These are phyloP conservation scores for Fusarium proliferatum DNA, from an alignment of 2,329 filamentous ascomycete species.

Conservation along the genomic window DNA sequence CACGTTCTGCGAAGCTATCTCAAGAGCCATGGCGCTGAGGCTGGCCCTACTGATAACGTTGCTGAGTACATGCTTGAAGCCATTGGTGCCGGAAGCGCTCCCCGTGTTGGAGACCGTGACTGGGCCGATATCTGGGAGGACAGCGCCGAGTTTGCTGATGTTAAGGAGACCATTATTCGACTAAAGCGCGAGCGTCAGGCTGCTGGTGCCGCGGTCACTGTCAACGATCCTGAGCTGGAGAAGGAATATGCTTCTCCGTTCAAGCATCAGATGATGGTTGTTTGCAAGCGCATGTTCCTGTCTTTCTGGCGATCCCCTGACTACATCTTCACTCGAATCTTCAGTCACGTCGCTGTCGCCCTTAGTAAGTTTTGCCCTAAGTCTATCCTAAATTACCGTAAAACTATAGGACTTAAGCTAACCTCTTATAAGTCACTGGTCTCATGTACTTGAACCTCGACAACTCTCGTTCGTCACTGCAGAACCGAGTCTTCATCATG, in stretches of 20 bases:
- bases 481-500: slow-evolving; percentile 89
- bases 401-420: background rate
- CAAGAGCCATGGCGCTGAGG: slow-evolving; percentile 68
- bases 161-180: slow-evolving; percentile 73
- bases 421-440: slow-evolving; percentile 66
- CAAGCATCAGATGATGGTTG: slow-evolving; percentile 80
- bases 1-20: slow-evolving; percentile 74
- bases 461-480: slow-evolving; percentile 78
- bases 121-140: slow-evolving; percentile 85
- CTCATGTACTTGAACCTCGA: slow-evolving; percentile 83
- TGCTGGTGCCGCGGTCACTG: slow-evolving; percentile 56
- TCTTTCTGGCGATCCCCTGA: slow-evolving; percentile 88
- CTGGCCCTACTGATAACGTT: slow-evolving; percentile 66
- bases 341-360: slow-evolving; percentile 84
- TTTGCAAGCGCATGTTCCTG: slow-evolving; percentile 77
- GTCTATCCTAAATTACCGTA: background rate
- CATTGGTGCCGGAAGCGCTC: slow-evolving; percentile 78
- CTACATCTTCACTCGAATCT: slow-evolving; percentile 88
- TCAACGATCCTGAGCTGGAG: slow-evolving; percentile 65
- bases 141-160: slow-evolving; percentile 74
- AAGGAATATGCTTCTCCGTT: slow-evolving; percentile 87
- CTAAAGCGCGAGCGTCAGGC: slow-evolving; percentile 71
- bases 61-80: slow-evolving; percentile 89
- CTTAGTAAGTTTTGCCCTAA: slow-evolving; percentile 51
- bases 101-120: slow-evolving; percentile 78